These are phyloP conservation scores for Xanthoconium stramineum DNA, from an alignment of 768 basidiomycete species.

Conservation along the genomic window DNA sequence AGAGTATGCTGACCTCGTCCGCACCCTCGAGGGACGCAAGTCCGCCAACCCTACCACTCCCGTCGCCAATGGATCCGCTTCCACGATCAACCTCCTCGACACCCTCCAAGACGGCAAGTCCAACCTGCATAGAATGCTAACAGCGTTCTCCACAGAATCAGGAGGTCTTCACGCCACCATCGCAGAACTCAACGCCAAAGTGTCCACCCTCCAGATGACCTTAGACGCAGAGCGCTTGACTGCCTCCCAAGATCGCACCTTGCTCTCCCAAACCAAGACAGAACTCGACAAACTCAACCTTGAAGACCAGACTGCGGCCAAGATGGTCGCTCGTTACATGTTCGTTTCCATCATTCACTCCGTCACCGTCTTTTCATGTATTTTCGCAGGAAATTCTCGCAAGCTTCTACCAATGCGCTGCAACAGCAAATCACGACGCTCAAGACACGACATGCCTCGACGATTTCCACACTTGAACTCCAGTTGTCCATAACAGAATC, in stretches of 20 bases:
- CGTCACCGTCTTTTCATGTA: not conserved
- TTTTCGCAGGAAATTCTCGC: slow-evolving; percentile 72
- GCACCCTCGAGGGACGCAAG: slow-evolving; percentile 52
- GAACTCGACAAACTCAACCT: slow-evolving; percentile 54
- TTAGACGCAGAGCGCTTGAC: slow-evolving; percentile 45
- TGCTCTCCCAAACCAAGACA: slow-evolving; percentile 44
- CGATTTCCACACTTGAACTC: slow-evolving; percentile 51
- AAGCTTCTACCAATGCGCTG: slow-evolving; percentile 63
- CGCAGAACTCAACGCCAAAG: slow-evolving; percentile 40
- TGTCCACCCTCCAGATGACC: slow-evolving; percentile 40
- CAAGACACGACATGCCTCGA: slow-evolving; percentile 60
- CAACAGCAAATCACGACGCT: slow-evolving; percentile 58
- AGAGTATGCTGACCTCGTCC: slow-evolving; percentile 75
- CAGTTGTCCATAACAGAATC: slow-evolving; percentile 46
- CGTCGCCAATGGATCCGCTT: slow-evolving; percentile 11
- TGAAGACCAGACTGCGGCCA: slow-evolving; percentile 74
- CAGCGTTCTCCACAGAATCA: slow-evolving; percentile 48
- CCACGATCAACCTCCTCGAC: slow-evolving; percentile 27
- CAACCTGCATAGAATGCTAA: slow-evolving; percentile 45
- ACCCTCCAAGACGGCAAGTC: slow-evolving; percentile 48
- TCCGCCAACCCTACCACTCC: slow-evolving; percentile 15
- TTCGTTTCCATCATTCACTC: slow-evolving; percentile 32
- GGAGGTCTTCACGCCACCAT: slow-evolving; percentile 45
- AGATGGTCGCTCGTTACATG: slow-evolving; percentile 87
- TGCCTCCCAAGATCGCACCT: slow-evolving; percentile 40